Percentiles rank a stretch among this genome's conserved stretches.
phyloP scores from a whole-genome alignment of 306 rosid genomes.

The Quercus berberidifolia region DNA sequence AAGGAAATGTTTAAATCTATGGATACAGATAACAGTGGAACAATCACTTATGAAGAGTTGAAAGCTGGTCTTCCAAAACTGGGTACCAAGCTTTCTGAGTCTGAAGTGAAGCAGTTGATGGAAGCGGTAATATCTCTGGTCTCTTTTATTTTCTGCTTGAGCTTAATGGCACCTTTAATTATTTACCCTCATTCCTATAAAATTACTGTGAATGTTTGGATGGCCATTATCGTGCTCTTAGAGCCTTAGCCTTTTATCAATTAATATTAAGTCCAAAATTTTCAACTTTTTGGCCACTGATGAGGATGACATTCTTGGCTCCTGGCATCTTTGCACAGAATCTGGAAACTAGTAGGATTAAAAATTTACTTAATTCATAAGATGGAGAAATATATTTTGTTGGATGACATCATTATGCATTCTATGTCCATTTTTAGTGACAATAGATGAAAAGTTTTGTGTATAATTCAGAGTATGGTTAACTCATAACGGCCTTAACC shows the following conservation, averaged over 20 bases:
- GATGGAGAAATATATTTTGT: not conserved
- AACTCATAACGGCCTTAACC: not conserved
- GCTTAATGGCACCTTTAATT: not conserved
- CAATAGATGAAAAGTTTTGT: not conserved
- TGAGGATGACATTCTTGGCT: not conserved
- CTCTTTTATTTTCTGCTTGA: not conserved
- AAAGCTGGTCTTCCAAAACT: constrained; percentile 94
- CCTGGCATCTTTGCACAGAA: not conserved
- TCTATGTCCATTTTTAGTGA: not conserved
- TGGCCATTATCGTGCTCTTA: not conserved
- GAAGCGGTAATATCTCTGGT: constrained; percentile 70
- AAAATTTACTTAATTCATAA: not conserved
- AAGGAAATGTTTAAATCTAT: constrained; percentile 98
- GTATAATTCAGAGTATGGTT: not conserved
- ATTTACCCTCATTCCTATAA: not conserved
- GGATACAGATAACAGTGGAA: constrained; percentile 98
- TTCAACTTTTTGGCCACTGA: not conserved
- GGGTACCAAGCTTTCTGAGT: constrained; percentile 89
- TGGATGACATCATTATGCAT: not conserved
- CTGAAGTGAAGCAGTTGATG: constrained; percentile 93
- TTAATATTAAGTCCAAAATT: not conserved
- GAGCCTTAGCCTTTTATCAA: not conserved
- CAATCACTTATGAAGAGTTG: constrained; percentile 89
- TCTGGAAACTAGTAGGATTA: not conserved
- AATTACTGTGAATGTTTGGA: constrained; percentile 3